These are phyloP conservation scores for Persicaria maculosa DNA, from an alignment of 148 eudicot genomes.

Conservation along the genomic window DNA sequence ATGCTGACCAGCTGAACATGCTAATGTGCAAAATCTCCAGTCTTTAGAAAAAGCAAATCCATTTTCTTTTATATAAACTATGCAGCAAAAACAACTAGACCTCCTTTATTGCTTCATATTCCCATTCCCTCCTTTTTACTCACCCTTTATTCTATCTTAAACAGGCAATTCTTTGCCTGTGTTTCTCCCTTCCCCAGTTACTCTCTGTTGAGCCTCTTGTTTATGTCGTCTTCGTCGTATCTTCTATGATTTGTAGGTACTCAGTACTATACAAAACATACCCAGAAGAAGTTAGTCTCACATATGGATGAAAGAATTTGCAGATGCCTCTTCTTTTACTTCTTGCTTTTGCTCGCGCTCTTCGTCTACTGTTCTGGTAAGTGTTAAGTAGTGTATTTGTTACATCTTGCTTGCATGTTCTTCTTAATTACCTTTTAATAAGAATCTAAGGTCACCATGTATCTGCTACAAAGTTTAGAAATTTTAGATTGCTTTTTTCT, in stretches of 20 bases:
- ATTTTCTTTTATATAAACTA: neutral
- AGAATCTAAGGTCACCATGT: neutral
- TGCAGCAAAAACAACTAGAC: neutral
- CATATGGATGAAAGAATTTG: constrained; percentile 37
- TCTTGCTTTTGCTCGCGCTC: constrained; percentile 27
- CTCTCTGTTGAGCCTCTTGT: too few species aligned
- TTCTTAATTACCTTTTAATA: too few species aligned
- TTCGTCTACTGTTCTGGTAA: constrained; percentile 42
- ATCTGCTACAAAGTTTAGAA: neutral
- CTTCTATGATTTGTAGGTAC: too few species aligned
- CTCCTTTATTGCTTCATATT: neutral
- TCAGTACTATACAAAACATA: neutral
- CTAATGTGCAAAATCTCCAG: neutral
- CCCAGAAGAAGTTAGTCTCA: neutral
- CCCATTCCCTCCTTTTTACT: too few species aligned
- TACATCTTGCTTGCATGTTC: neutral
- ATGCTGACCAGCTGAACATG: neutral
- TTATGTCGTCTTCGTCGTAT: too few species aligned
- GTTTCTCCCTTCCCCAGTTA: too few species aligned
- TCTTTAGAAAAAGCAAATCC: neutral
- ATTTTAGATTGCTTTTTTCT: too few species aligned
- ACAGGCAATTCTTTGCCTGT: neutral
- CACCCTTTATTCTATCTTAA: neutral
- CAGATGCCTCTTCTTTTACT: constrained; percentile 16
- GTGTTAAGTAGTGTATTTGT: constrained; percentile 7